Percentiles rank a stretch among this genome's conserved stretches.
phyloP scores from a whole-genome alignment of 2,329 filamentous ascomycete genomes.

The Fusarium sp. region DNA sequence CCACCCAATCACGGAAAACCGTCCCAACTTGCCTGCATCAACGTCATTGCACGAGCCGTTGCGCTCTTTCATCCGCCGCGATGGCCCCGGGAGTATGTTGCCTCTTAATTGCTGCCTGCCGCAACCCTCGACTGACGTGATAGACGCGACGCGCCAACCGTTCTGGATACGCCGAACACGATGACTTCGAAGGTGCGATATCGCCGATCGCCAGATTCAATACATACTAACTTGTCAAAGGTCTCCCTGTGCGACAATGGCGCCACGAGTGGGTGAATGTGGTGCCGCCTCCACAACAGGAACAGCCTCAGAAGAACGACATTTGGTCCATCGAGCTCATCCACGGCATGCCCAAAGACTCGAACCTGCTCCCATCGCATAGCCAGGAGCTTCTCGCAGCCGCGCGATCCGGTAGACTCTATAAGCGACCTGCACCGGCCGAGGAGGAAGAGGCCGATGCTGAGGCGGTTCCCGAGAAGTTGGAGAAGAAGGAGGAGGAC shows the following conservation, averaged over 20 bases:
- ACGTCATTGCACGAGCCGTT: neutral
- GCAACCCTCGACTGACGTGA: slow-evolving; percentile 27
- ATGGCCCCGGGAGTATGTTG: slow-evolving; percentile 57
- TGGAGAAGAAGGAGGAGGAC: slow-evolving; percentile 74
- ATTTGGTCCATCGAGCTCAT: slow-evolving; percentile 82
- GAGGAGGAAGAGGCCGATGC: slow-evolving; percentile 70
- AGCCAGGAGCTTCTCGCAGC: slow-evolving; percentile 86
- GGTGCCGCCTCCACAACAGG: slow-evolving; percentile 73
- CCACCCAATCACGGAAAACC: slow-evolving; percentile 10
- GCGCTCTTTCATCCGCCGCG: slow-evolving; percentile 19
- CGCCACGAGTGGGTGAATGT: slow-evolving; percentile 77
- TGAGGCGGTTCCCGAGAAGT: slow-evolving; percentile 62
- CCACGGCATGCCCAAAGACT: slow-evolving; percentile 86
- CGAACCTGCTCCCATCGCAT: slow-evolving; percentile 79
- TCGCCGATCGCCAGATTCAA: neutral
- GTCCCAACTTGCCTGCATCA: neutral
- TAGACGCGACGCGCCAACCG: slow-evolving; percentile 69
- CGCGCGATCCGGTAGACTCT: slow-evolving; percentile 80
- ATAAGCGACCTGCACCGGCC: slow-evolving; percentile 74
- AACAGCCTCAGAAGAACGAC: slow-evolving; percentile 72
- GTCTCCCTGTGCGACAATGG: slow-evolving; percentile 92
- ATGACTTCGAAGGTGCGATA: slow-evolving; percentile 68
- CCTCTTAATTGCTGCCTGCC: slow-evolving; percentile 13
- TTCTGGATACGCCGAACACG: slow-evolving; percentile 68
- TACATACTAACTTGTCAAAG: slow-evolving; percentile 57